phyloP scores from a whole-genome alignment of 75 land plant genomes.

The Gnetum montanum region DNA sequence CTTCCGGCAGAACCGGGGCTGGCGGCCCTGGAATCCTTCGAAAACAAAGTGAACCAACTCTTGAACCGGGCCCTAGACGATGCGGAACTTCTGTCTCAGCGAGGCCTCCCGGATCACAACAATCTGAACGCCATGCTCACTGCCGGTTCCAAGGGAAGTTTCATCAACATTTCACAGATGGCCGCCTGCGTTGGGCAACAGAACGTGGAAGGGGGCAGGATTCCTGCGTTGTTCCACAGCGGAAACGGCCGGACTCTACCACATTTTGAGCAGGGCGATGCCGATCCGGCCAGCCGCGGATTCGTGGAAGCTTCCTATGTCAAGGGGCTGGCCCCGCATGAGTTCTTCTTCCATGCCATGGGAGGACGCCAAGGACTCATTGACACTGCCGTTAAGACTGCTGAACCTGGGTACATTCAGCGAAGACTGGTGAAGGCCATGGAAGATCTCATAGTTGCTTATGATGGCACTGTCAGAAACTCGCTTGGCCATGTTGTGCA shows the following conservation, averaged over 20 bases:
- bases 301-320: slow-evolving; percentile 98
- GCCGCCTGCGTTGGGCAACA: slow-evolving; percentile 99
- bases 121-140: slow-evolving; percentile 99
- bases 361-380: slow-evolving; percentile 99
- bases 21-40: slow-evolving; percentile 96
- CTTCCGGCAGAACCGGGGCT: slow-evolving; percentile 97
- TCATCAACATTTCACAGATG: slow-evolving; percentile 99
- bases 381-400: slow-evolving; percentile 97
- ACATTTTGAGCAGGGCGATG: slow-evolving; percentile 92
- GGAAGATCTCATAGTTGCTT: slow-evolving; percentile 99
- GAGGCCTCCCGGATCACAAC: slow-evolving; percentile 91
- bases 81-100: slow-evolving; percentile 93
- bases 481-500: slow-evolving; percentile 99
- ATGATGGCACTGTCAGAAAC: slow-evolving; percentile 98
- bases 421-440: slow-evolving; percentile 97
- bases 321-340: slow-evolving; percentile 95
- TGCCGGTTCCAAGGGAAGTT: slow-evolving; percentile 97
- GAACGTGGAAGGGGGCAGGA: slow-evolving; percentile 97
- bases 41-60: slow-evolving; percentile 93
- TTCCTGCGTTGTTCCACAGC: slow-evolving; percentile 90
- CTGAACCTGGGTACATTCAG: slow-evolving; percentile 98
- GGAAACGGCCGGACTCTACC: slow-evolving; percentile 84
- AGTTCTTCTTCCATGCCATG: slow-evolving; percentile 99
- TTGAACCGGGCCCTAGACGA: slow-evolving; percentile 98
- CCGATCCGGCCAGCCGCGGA: slow-evolving; percentile 97